Evolutionary conservation across 163 green algal genomes (phyloP), one percentile per base, ranked within the genome.

Genomic region (Scenedesmus sp.): DNA sequence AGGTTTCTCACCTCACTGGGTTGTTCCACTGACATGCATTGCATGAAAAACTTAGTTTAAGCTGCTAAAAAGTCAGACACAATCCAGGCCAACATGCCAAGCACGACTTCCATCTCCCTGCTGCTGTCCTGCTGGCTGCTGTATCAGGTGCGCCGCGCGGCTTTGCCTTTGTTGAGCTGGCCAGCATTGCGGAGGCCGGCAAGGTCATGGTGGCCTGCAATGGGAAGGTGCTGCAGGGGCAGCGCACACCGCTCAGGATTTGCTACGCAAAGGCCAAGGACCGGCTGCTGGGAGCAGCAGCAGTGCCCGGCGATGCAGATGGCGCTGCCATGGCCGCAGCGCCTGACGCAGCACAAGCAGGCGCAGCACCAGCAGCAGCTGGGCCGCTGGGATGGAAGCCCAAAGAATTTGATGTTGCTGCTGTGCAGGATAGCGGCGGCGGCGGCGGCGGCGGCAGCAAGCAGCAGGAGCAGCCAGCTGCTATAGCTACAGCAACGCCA

Each of bases 121-220:
- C 12, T 33, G 35, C 35, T 82, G 33, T 53, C 16, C 33, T 3
- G 13, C 35, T 49, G 40, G 15, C 73, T 30, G 40, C 37, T 53
- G 37, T 53, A 40, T 84, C 93, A 24, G 92, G 86, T 22, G 88
- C 87, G 20, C 90, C 91, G 40, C 88, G 94, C 15, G 91, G 92
- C n/a, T 95, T 96, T 89, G 94, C 93, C 0, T 96, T 96, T 70
- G 90, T 96, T 16, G 90, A 96, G 86, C 93, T 95, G 43, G 53
- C 49, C 46, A 92, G 40, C 40, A 83, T 94, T 24, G 72, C 88
- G 12, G 93, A 95, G 42, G 92, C 94, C 18, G 84, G 88, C 7
- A 59, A 83, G 15, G 87, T 93, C 10, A 84, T 96, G 73, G 33
- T 92, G 68, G 46, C 70, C 61, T 86, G 94, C 15, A 80, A 87